Evolutionary conservation across 805 yeast species (phyloP).

Genomic region (Schizosaccharomyces lindneri): DNA sequence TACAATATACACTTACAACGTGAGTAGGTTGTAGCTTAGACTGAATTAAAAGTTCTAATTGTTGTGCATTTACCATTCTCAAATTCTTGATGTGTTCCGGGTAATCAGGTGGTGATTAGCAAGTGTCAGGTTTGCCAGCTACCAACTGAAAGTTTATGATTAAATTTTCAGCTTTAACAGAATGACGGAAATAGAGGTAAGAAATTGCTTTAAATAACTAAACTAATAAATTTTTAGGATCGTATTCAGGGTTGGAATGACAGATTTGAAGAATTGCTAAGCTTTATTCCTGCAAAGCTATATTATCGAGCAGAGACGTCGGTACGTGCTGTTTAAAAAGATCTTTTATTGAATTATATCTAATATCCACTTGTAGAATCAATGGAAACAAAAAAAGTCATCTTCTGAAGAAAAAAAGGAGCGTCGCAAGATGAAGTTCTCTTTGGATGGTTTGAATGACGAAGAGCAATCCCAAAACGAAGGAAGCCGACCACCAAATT

Average conservation of each 20-base stretch:
- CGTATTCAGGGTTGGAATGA: neutral
- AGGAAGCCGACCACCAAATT: neutral
- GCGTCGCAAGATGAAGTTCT: neutral
- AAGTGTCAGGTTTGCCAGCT: neutral
- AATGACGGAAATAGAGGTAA: neutral
- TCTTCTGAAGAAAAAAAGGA: neutral
- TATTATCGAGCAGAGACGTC: neutral
- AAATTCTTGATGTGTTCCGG: neutral
- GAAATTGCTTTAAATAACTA: neutral
- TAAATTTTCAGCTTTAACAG: neutral
- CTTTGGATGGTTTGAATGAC: neutral
- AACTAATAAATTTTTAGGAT: neutral
- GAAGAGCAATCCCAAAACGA: neutral
- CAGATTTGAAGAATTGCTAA: neutral
- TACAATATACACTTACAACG: neutral
- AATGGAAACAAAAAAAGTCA: neutral
- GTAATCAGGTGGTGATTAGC: neutral
- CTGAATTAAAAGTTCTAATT: neutral
- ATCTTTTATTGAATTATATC: neutral
- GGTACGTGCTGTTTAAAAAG: neutral
- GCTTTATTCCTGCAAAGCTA: neutral
- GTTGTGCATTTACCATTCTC: neutral
- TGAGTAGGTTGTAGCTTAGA: neutral
- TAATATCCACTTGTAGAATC: neutral
- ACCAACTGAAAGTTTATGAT: neutral